These are phyloP conservation scores for Parastagonospora avenae DNA, from an alignment of 2,329 filamentous ascomycete species.

Conservation along the genomic window DNA sequence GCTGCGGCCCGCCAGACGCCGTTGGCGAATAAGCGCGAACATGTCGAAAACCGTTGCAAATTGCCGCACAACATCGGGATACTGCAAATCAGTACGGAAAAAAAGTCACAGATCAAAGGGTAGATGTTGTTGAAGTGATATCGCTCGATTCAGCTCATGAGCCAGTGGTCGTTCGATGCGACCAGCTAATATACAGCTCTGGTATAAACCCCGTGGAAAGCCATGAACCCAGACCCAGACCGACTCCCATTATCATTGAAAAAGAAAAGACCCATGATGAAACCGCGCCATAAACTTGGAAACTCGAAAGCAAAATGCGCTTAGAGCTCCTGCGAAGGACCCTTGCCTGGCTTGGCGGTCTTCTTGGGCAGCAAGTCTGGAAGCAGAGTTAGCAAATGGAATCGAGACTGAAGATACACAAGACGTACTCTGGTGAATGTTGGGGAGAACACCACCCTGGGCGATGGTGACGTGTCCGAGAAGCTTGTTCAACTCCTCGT, in stretches of 20 bases:
- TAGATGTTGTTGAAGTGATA: constrained; percentile 30
- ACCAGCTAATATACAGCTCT: constrained; percentile 68
- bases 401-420: neutral
- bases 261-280: constrained; percentile 59
- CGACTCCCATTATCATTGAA: constrained; percentile 80
- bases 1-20: too few relatives aligned
- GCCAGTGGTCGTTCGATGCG: constrained; percentile 54
- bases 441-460: constrained; percentile 94
- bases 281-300: constrained; percentile 50
- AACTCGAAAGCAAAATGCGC: constrained; percentile 44
- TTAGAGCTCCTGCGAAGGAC: constrained; percentile 93
- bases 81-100: neutral
- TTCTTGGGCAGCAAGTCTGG: constrained; percentile 98
- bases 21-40: too few relatives aligned
- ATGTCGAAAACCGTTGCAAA: too few relatives aligned
- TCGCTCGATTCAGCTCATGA: constrained; percentile 50
- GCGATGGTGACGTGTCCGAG: constrained; percentile 95
- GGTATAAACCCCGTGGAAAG: constrained; percentile 56
- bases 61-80: too few relatives aligned
- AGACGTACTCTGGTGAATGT: constrained; percentile 92
- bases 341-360: constrained; percentile 93
- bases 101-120: neutral
- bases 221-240: constrained; percentile 64
- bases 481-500: constrained; percentile 99
- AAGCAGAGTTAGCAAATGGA: constrained; percentile 48